These are phyloP conservation scores for Trypanosoma brucei DNA, from an alignment of 208 protist species.

Conservation along the genomic window DNA sequence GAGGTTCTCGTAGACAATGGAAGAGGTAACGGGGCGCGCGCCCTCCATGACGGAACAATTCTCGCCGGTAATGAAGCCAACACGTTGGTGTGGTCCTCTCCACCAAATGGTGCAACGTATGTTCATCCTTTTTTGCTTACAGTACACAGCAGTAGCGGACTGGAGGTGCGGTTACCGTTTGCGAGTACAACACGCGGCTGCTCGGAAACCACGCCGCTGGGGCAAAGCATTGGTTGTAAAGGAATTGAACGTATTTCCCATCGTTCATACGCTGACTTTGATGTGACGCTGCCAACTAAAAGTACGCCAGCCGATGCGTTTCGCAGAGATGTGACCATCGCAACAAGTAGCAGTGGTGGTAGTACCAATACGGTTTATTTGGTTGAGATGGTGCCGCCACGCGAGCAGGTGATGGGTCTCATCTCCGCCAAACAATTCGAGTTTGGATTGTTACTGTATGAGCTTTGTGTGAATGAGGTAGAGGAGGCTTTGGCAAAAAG, in stretches of 20 bases:
- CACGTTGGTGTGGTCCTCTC: conserved; percentile 10
- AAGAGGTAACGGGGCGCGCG: conserved; percentile 24
- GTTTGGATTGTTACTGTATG: conserved; percentile 42
- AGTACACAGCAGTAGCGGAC: conserved; percentile 20
- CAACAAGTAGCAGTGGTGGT: conserved; percentile 16
- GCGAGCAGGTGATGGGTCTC: conserved; percentile 28
- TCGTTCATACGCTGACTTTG: conserved; percentile 45
- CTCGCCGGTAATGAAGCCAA: conserved; percentile 34
- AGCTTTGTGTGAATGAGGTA: conserved; percentile 54
- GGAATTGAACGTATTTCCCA: conserved; percentile 30
- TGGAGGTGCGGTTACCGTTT: conserved; percentile 65
- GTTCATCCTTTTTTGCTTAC: conserved; percentile 58
- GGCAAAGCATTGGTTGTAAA: conserved; percentile 19
- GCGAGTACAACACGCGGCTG: conserved; percentile 24
- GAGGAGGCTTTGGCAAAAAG: conserved; percentile 19
- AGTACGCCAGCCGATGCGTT: conserved; percentile 15
- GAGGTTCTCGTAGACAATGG: conserved; percentile 59
- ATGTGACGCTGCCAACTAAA: conserved; percentile 30
- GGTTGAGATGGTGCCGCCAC: conserved; percentile 26
- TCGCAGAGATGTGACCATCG: conserved; percentile 31
- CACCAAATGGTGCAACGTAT: conserved; percentile 25
- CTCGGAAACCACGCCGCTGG: conserved; percentile 14
- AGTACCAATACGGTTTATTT: conserved; percentile 31
- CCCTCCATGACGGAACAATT: conserved; percentile 54
- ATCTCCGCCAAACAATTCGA: conserved; percentile 27